Base-by-base conservation (phyloP, 2,329 filamentous ascomycete species). In the Phaeosphaeriaceae sp. region DNA sequence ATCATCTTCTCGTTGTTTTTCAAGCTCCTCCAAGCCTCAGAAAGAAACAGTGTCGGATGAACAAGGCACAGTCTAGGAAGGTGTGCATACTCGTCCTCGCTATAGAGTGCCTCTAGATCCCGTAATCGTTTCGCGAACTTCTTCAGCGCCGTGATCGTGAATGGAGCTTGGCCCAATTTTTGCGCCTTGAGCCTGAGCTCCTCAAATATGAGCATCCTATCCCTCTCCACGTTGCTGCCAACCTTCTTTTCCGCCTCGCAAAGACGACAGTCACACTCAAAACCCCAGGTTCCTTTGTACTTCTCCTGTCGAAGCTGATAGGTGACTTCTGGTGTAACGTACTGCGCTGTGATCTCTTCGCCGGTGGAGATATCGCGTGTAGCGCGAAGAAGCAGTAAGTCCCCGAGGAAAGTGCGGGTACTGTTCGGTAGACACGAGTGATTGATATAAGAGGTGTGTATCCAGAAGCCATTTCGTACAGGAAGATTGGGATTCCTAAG, bases 381-480 rank as follows among this genome's bases (percentile, higher is more conserved):
- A 0, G 81, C 81, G 7, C 78, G 78, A 9, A 82, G 54, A 9
- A 81, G 65, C 7, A 61, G 60, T n/a, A 70, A 52, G 48, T 72
- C 80, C 40, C 80, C 80, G 10, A 80, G 65, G 47, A 76, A 80
- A 1, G 76, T 75, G 20, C 76, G 57, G 71, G 63, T 70, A 63
- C 0, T 53, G 57, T 81, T 82, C 1, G 76, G 60, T 0, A 79
- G 46, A 57, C 80, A 82, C 0, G 78, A 78, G 58, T 82, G 80
- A 27, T 82, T 82, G 54, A 78, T 71, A 56, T 78, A 80, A 0
- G 79, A 75, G 1, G 77, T 74, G 19, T 74, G 67, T 4, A 75
- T 67, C 79, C 79, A 82, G 52, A 82, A 67, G 6, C 80, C 80
- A 48, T 68, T 69, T 10, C 66, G 61, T 1, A 70, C 51, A 31